Base-by-base conservation (phyloP, 352 stramenopile genomes). In the Globisporangium apiculatum region DNA sequence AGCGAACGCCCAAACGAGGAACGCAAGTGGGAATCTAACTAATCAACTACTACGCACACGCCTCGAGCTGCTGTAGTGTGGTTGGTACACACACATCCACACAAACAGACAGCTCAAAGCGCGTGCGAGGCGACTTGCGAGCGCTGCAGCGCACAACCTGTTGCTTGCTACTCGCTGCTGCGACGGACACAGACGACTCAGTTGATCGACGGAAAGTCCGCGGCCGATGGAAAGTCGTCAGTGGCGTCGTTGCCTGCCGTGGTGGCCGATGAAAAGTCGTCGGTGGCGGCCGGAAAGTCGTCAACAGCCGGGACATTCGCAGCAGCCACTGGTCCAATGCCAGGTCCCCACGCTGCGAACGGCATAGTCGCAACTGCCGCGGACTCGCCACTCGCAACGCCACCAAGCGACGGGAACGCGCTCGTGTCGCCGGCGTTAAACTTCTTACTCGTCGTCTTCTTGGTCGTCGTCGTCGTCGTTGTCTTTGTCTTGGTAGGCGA, bases 381-480 rank as follows among this genome's bases (percentile, higher is more conserved):
- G 24, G 24, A 31, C 31, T 72, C 72, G 10, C 68, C 62, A 53
- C 65, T 67, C 14, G 67, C 67, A 55, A 31, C 24, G 24, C 77
- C 79, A 36, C 80, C 82, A 12, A 94, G 81, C 55, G 85, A 83
- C 58, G 85, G 85, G 73, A 93, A 94, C 50, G 83, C 83, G 60
- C 75, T 80, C 59, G 81, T 76, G 71, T 94, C 83, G 48, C 70
- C 60, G 37, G 77, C 79, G 66, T 86, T 92, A 52, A 94, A 93
- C 69, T 89, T 89, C 68, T 90, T 89, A 70, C 76, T 86, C 51
- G 58, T 63, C 64, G 71, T 71, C 77, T 92, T 91, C 66, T 78
- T 81, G 54, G 46, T 18, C 18, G 62, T 61, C 60, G 77, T 83
- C 71, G 83, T 82, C 17, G 80, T 75, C 24, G 24, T 31, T 31